Conservation (phyloP, 768 basidiomycete genomes). For the Trametes gibbosa region DNA sequence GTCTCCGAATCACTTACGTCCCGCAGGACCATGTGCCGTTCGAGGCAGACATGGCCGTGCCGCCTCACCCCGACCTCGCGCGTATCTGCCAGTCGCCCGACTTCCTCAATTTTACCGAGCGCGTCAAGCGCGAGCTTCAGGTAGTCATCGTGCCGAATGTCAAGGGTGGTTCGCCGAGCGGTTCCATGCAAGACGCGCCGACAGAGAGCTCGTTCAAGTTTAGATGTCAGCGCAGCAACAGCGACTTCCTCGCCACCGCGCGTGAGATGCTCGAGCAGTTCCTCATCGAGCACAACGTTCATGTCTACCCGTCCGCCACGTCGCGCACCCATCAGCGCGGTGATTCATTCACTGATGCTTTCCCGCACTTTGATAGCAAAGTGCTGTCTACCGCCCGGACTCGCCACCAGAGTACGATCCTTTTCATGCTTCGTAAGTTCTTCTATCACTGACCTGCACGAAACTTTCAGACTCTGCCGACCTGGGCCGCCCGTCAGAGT, state of each 20-base stretch:
- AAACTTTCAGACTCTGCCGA: slow-evolving; percentile 77
- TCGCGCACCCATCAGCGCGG: slow-evolving; percentile 81
- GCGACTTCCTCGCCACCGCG: slow-evolving; percentile 86
- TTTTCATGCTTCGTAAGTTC: not conserved
- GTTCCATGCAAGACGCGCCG: slow-evolving; percentile 53
- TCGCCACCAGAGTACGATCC: slow-evolving; percentile 50
- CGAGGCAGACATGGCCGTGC: slow-evolving; percentile 92
- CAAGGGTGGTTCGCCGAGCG: slow-evolving; percentile 49
- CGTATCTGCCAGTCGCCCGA: slow-evolving; percentile 76
- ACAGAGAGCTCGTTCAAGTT: slow-evolving; percentile 92
- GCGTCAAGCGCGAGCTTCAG: slow-evolving; percentile 91
- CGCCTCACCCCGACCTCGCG: slow-evolving; percentile 76
- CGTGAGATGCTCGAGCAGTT: slow-evolving; percentile 93
- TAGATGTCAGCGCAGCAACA: slow-evolving; percentile 91
- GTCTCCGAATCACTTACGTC: not conserved
- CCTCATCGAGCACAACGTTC: slow-evolving; percentile 78
- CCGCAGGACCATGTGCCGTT: slow-evolving; percentile 91
- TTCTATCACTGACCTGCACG: slow-evolving; percentile 13
- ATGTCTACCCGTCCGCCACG: slow-evolving; percentile 75
- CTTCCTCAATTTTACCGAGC: slow-evolving; percentile 82
- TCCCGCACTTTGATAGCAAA: slow-evolving; percentile 96
- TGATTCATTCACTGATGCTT: slow-evolving; percentile 93
- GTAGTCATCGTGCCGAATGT: slow-evolving; percentile 85
- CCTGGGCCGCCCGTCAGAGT: slow-evolving; percentile 63
- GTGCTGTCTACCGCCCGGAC: slow-evolving; percentile 77